Base-by-base conservation (phyloP, 225 moss, liverwort and hornwort genomes). In the Straminergon stramineum region DNA sequence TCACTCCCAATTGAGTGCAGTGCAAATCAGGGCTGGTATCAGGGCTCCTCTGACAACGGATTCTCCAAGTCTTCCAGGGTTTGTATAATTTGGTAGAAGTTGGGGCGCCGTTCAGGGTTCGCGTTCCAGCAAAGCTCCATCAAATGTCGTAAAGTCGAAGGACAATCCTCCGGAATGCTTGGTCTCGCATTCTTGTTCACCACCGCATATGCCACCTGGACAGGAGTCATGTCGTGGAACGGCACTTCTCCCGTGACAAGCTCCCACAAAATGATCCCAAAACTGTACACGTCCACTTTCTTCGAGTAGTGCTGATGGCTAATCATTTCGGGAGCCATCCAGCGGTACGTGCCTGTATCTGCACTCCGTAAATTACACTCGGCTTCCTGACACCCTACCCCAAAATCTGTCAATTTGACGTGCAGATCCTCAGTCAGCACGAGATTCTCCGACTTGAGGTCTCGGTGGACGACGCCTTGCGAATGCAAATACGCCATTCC, bases 241-340 rank as follows among this genome's bases (percentile, higher is more conserved):
- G 98, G 98, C 85, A 93, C 84, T 67, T 89, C 62, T 15, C 97
- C 98, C 1, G 96, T 93, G 35, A 94, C 88, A 14, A 98, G 91
- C 90, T 98, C 98, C 97, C 97, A 98, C 35, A 98, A 86, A 20
- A 97, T 94, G 19, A 98, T 86, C 60, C 98, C 98, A 39, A 98
- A 98, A 57, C 97, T 95, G 84, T 98, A 98, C 16, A 98, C 97
- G 87, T 98, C 98, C 84, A 96, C 95, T 84, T 98, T 97, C 87
- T 92, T 95, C 3, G 98, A 98, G 88, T 91, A 92, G 62, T 89
- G 93, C 83, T 95, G 93, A 51, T 92, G 94, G 41, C 91, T 94
- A 34, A 98, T 97, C 96, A 98, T 94, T 80, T 98, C 98, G 11
- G 98, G 98, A 34, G 98, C 98, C 98, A 98, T 98, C 98, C 98